Base-by-base conservation (phyloP, 1,139 yeast genomes). In the Scheffersomyces insectosa region DNA sequence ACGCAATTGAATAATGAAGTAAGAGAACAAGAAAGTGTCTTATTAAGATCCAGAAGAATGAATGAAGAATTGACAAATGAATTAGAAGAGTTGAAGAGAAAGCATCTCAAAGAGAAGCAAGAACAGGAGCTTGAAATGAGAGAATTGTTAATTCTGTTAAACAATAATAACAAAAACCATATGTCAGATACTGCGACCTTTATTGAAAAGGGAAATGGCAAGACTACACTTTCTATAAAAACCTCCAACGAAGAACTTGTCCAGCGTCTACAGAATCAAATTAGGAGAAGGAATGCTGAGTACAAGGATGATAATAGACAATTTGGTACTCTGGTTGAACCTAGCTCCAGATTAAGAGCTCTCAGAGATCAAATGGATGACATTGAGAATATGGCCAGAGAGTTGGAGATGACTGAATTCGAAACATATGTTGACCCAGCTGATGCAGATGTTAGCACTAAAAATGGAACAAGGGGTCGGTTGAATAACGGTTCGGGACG, bases 101-200 rank as follows among this genome's bases (percentile, higher is more conserved):
- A 80, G 53, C 86, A 88, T 55, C 72, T 88, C 38, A 61, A 79
- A 13, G 96, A 88, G 51, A 84, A 88, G 55, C 97, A 90, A 59
- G 85, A 85, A 51, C 95, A 86, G 56, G 98, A 91, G 59, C 72
- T 87, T 28, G 97, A 91, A 63, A 82, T 88, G 77, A 77, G 98
- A 45, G 97, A 91, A 61, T 77, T 93, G 63, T 71, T 88, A 44
- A 75, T 91, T 42, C 77, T 87, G 72, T 66, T 89, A 40, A 79
- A 79, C 49, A 69, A 61, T 47, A 58, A 58, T 40, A 70, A 72
- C 5, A 63, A 67, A 39, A 53, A 69, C 41, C 25, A 7, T 20
- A 65, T 60, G 42, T 50, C 68, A 40, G 20, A 31, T 23, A 31
- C 34, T 14, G 11, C 23, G 4, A 15, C 46, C 37, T 32, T 46